A percentile compares a stretch with the other conserved stretches of the same genome.
These are phyloP conservation scores for Entrophospora sp. DNA, from an alignment of 192 early-diverging fungal species.

Conservation along the genomic window DNA sequence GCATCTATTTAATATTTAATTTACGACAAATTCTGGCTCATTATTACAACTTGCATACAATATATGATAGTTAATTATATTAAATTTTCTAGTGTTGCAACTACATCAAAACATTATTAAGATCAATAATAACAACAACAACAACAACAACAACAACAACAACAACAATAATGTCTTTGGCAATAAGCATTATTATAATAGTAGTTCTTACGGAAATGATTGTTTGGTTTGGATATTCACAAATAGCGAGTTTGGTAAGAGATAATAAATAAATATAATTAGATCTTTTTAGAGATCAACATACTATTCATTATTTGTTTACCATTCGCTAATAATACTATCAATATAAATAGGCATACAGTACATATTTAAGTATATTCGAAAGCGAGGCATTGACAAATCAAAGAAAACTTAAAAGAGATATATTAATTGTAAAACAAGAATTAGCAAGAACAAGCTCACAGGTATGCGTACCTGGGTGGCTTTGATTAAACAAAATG, in stretches of 20 bases:
- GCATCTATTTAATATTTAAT: no score
- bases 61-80: no score
- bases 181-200: conserved; percentile 47
- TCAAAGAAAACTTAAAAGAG: conserved; percentile 51
- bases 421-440: conserved; percentile 51
- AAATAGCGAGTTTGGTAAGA: conserved; percentile 41
- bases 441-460: conserved; percentile 62
- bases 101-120: no score
- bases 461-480: conserved; percentile 34
- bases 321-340: neutral
- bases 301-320: no score
- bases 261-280: no score
- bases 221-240: conserved; percentile 43
- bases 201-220: conserved; percentile 54
- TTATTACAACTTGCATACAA: no score
- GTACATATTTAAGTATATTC: conserved; percentile 40
- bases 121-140: no score
- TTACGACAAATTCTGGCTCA: no score
- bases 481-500: neutral
- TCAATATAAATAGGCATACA: conserved; percentile 36
- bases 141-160: no score
- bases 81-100: no score
- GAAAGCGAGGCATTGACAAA: conserved; percentile 47
- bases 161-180: conserved; percentile 36
- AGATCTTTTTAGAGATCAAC: no score